Evolutionary conservation across 495 filamentous ascomycete species (phyloP).

Genomic region (Tuber microsphaerosporum): DNA sequence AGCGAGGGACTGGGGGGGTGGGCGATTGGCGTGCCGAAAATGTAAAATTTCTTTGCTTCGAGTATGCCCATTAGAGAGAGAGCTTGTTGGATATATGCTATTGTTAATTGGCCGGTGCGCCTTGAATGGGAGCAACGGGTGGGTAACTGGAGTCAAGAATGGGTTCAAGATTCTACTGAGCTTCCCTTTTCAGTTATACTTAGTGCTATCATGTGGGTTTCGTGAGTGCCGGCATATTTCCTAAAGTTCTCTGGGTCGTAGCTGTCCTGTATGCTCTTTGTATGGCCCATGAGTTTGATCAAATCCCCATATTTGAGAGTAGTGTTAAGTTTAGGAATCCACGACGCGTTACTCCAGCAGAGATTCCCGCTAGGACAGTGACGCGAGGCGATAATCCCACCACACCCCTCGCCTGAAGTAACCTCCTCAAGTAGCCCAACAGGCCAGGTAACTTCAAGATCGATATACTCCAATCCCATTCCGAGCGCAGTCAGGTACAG

Average conservation of each 20-base stretch:
- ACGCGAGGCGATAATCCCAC: conserved; percentile 87
- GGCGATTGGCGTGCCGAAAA: conserved; percentile 78
- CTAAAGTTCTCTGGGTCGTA: conserved; percentile 77
- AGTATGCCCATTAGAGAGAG: conserved; percentile 75
- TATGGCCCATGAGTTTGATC: conserved; percentile 88
- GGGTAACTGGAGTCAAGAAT: conserved; percentile 94
- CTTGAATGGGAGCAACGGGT: conserved; percentile 79
- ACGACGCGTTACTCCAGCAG: conserved; percentile 81
- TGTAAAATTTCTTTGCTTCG: conserved; percentile 65
- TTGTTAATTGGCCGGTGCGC: conserved; percentile 92
- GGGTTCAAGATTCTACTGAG: conserved; percentile 84
- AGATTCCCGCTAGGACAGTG: conserved; percentile 74
- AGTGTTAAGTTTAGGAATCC: conserved; percentile 79
- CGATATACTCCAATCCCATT: conserved; percentile 81
- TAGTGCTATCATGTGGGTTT: conserved; percentile 79
- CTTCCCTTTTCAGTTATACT: conserved; percentile 91
- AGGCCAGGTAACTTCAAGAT: conserved; percentile 85
- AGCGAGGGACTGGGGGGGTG: conserved; percentile 77
- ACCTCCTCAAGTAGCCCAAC: conserved; percentile 62
- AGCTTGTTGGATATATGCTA: conserved; percentile 73
- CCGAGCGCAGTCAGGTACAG: conserved; percentile 74
- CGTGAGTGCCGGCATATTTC: conserved; percentile 62
- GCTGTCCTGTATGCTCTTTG: conserved; percentile 72
- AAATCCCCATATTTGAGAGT: conserved; percentile 81
- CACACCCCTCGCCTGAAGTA: conserved; percentile 59